Base-by-base conservation (phyloP, 768 basidiomycete genomes). In the Pleurotus cornucopiae region DNA sequence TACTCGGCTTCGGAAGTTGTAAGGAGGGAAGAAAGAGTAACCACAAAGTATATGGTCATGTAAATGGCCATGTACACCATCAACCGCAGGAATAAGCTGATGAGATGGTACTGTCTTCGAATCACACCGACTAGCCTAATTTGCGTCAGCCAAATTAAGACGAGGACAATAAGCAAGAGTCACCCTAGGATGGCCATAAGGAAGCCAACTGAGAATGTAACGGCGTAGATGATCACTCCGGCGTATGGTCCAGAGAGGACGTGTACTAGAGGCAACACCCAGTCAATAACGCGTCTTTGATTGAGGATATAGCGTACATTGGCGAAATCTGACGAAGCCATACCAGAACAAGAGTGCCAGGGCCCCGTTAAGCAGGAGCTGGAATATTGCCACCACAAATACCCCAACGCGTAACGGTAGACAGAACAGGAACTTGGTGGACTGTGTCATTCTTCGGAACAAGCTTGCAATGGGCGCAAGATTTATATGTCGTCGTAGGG, bases 341-440 rank as follows among this genome's bases (percentile, higher is more conserved):
- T 61, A 73, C 5, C 72, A 70, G 14, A 67, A 61, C 1, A 58
- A 62, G 2, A 67, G 71, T 41, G 64, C 68, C 7, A 72, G 49
- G 38, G 73, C n/a, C 0, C 21, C 51, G 39, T 53, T 53, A 60
- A 76, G 73, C 30, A 75, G 71, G 46, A 74, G 46, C 55, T 75
- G 64, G 1, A 75, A 72, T 44, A 78, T 75, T 21, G 75, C 55
- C 16, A 74, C 49, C 12, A 73, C 72, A 25, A 18, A 53, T 11
- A 53, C 51, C 34, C 75, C 75, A 37, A 76, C 61, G 16, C 74
- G 70, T 30, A 75, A 68, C n/a, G 76, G 74, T 13, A 78, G 61
- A 57, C 76, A 78, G 55, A 70, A 74, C 5, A 74, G 67, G 57
- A 74, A 73, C 61, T 76, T 77, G 40, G 74, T 66, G 20, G 64